These are phyloP conservation scores for Gonapodya prolifera DNA, from an alignment of 192 early-diverging fungal species.

Conservation along the genomic window DNA sequence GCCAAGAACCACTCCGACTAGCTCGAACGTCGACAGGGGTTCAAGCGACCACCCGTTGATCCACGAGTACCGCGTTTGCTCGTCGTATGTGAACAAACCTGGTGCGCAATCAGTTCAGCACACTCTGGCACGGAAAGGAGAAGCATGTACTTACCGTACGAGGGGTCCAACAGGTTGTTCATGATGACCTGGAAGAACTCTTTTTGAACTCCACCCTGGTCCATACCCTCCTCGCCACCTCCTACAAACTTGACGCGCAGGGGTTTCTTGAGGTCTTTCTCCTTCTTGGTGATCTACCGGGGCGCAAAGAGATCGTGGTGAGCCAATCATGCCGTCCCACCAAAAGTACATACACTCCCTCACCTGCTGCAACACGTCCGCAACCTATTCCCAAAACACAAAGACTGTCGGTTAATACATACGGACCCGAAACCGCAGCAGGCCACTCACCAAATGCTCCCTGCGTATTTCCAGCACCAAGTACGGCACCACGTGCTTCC, in stretches of 20 bases:
- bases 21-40: conserved; percentile 49
- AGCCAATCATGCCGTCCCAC: conserved; percentile 4
- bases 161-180: conserved; percentile 53
- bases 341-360: conserved; percentile 2
- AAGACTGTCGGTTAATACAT: too few species aligned
- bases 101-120: not conserved
- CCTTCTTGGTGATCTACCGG: conserved; percentile 29
- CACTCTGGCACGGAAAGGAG: not conserved
- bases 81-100: conserved; percentile 50
- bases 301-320: not conserved
- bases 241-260: conserved; percentile 75
- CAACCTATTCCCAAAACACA: too few species aligned
- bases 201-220: conserved; percentile 94
- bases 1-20: conserved; percentile 82
- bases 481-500: conserved; percentile 55
- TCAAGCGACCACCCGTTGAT: conserved; percentile 52
- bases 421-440: too few species aligned
- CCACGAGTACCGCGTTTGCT: conserved; percentile 62
- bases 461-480: conserved; percentile 68
- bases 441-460: conserved; percentile 37
- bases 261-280: conserved; percentile 59
- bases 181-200: conserved; percentile 82
- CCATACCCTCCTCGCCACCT: conserved; percentile 84
- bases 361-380: conserved; percentile 65
- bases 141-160: conserved; percentile 30